Conservation (phyloP, 305 asterid genomes). For the Fraxinus nigra region DNA sequence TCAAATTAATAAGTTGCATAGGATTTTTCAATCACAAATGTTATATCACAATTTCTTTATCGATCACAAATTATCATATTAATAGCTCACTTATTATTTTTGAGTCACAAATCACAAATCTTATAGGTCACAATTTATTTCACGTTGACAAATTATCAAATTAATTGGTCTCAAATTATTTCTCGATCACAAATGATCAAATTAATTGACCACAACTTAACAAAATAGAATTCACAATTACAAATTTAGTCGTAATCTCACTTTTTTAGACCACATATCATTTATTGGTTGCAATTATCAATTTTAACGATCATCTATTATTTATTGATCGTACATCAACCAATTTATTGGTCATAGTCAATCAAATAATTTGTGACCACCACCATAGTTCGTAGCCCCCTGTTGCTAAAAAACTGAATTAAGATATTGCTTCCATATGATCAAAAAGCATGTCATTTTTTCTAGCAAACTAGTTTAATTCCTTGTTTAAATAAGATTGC, state of each 20-base stretch:
- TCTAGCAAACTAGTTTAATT: not conserved
- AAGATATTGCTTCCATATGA: not conserved
- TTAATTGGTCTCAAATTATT: not conserved
- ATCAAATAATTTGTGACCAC: not conserved
- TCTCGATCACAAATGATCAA: not conserved
- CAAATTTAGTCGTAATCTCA: not conserved
- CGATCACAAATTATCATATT: not conserved
- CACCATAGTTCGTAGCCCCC: not conserved
- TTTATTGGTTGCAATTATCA: not conserved
- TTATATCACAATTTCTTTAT: not conserved
- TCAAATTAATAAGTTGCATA: no score
- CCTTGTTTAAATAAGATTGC: not conserved
- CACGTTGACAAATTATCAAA: not conserved
- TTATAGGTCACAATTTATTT: not conserved
- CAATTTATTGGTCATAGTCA: not conserved
- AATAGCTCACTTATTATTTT: not conserved
- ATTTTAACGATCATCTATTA: not conserved
- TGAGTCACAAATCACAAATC: not conserved
- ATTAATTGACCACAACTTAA: no score
- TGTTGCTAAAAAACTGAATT: not conserved
- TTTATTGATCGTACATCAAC: not conserved
- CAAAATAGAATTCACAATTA: not conserved
- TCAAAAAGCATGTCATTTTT: not conserved
- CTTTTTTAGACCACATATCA: not conserved
- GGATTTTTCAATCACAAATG: no score